Conservation (phyloP, 768 basidiomycete genomes). For the Suillus luteus region DNA sequence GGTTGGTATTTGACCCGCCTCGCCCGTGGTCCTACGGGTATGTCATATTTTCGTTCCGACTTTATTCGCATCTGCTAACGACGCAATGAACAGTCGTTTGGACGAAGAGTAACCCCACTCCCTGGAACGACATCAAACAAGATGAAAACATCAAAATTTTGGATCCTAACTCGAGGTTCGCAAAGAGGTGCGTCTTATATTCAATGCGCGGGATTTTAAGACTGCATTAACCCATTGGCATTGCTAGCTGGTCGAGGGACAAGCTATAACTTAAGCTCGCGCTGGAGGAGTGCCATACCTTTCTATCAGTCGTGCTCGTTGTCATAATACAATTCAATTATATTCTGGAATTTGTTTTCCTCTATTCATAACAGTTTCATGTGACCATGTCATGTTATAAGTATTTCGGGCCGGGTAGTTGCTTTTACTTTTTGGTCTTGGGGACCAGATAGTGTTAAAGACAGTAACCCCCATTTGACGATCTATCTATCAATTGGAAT, state of each 20-base stretch:
- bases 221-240: conserved; percentile 7
- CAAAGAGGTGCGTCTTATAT: conserved; percentile 50
- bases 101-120: conserved; percentile 76
- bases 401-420: not conserved
- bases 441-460: not conserved
- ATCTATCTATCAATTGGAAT: conserved; percentile 25
- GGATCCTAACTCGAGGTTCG: conserved; percentile 71
- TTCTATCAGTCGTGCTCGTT: conserved; percentile 11
- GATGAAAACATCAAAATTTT: conserved; percentile 75
- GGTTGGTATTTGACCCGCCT: conserved; percentile 68
- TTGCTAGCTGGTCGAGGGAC: conserved; percentile 70
- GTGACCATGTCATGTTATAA: not conserved
- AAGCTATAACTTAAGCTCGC: conserved; percentile 49
- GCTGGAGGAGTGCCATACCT: conserved; percentile 5
- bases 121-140: conserved; percentile 83
- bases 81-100: conserved; percentile 47
- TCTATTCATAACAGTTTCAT: not conserved
- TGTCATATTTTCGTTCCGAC: conserved; percentile 21
- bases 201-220: conserved; percentile 5
- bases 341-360: conserved; percentile 11
- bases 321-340: conserved; percentile 26
- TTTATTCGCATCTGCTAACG: conserved; percentile 12
- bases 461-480: not conserved
- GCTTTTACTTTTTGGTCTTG: conserved; percentile 1
- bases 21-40: conserved; percentile 56